Base-by-base conservation (phyloP, 306 rosid genomes). In the Glycine soja region DNA sequence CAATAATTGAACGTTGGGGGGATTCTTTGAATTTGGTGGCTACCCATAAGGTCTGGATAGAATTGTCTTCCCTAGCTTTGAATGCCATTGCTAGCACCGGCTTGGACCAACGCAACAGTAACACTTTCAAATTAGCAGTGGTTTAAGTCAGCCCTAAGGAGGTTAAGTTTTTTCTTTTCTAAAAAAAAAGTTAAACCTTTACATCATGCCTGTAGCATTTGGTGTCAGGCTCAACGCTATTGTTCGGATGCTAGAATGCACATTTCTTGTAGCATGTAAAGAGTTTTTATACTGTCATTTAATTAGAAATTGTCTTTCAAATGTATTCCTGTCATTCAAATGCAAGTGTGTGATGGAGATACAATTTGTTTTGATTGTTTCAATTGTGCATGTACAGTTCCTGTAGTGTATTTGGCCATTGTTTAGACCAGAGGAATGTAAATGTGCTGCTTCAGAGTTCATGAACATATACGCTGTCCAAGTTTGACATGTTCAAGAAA, bases 391-490 rank as follows among this genome's bases (percentile, higher is more conserved):
- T 52, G 42, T 18, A 70, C 46, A 45, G 53, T 24, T 62, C 2
- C 2, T 11, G 36, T 11, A 30, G 82, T 45, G 19, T 78, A 61
- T 50, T 70, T 62, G 59, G 69, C 62, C 74, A 72, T 45, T 75
- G 59, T 53, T 64, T 43, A 12, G 82, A 45, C 10, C 74, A 15
- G 52, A 72, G 42, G 32, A 73, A 47, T 72, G 58, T 70, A 56
- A 63, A 51, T 42, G 42, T 77, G 45, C 10, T 56, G 66, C 80
- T 36, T 83, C 70, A 19, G 34, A 51, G 64, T 62, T 77, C 15
- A 52, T 24, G 50, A 48, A 57, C 72, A 7, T 38, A 32, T 50
- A 40, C 3, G 38, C 32, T 13, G 10, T 68, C 70, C 71, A 47
- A 34, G 66, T 70, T 70, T 13, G 79, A 18, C 30, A 45, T 81